These are phyloP conservation scores for Neodidymelliopsis sp. DNA, from an alignment of 2,329 filamentous ascomycete genomes.

Conservation along the genomic window DNA sequence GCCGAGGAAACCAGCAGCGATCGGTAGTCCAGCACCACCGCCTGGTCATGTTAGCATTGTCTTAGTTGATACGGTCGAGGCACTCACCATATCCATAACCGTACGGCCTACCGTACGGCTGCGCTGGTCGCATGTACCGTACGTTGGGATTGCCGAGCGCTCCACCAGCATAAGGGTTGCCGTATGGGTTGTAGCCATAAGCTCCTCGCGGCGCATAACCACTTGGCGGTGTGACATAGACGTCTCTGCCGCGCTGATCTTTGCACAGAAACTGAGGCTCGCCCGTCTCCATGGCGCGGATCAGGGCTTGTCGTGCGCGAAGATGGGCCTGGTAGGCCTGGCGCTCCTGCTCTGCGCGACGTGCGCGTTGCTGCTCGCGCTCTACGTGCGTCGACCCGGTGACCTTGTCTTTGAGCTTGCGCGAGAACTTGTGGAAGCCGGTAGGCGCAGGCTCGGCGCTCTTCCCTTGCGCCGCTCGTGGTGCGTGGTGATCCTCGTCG, in stretches of 20 bases:
- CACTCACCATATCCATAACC: conserved; percentile 47
- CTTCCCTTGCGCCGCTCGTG: conserved; percentile 9
- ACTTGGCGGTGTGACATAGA: conserved; percentile 65
- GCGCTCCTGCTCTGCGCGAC: conserved; percentile 59
- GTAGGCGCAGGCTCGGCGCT: conserved; percentile 33
- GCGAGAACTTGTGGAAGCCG: conserved; percentile 57
- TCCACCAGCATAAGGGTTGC: conserved; percentile 55
- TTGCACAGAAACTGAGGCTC: conserved; percentile 64
- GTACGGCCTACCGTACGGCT: conserved; percentile 54
- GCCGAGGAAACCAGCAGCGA: conserved; percentile 46
- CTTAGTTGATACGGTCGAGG: not conserved
- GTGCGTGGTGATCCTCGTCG: conserved; percentile 33
- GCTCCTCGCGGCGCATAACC: conserved; percentile 55
- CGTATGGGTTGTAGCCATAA: conserved; percentile 49
- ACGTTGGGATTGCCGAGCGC: conserved; percentile 58
- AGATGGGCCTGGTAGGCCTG: conserved; percentile 62
- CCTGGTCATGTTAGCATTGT: conserved; percentile 11
- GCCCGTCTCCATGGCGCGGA: conserved; percentile 60
- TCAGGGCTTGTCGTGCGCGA: conserved; percentile 59
- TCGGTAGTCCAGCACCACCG: conserved; percentile 46
- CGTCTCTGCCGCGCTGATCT: conserved; percentile 61
- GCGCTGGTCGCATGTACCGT: conserved; percentile 58
- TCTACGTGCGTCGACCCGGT: conserved; percentile 65
- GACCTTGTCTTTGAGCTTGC: conserved; percentile 66
- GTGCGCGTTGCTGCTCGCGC: conserved; percentile 56